Base-by-base conservation (phyloP, 352 stramenopile genomes). In the Phytophthora foliorum region DNA sequence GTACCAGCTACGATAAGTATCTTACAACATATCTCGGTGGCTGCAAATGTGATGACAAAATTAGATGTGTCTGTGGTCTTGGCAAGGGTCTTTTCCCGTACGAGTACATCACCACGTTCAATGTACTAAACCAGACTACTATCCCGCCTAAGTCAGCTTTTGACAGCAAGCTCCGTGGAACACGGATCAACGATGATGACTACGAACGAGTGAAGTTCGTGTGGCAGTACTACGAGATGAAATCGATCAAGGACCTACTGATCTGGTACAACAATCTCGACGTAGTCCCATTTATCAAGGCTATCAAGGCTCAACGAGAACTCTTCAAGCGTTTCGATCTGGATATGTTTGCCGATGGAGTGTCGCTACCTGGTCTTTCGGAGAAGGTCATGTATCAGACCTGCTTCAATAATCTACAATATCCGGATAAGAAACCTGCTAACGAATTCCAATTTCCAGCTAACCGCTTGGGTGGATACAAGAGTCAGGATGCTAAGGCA, bases 141-240 rank as follows among this genome's bases (percentile, higher is more conserved):
- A 19, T 76, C 1, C 69, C 69, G 24, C 59, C 68, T 39, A 54
- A 67, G 14, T 39, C 16, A 55, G 67, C 66, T 21, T 79, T 79
- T 31, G 56, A 79, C 44, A 58, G 29, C 14, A 73, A 56, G 7
- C 55, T 74, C 7, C 22, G 50, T 25, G 46, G 24, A 22, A 76
- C 45, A 32, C 38, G 44, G 10, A 71, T 71, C 48, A 67, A 14
- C 41, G n/a, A 69, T 53, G 55, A 71, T 44, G 72, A 80, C 4
- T 80, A 77, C 29, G 38, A 77, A 46, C 36, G 59, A 25, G 34
- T 78, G 21, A 49, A 72, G 38, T 80, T 71, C 8, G 75, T 70
- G 1, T 79, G 72, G 72, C 19, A 70, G 9, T 58, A 74, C 36
- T 70, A 79, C 62, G 31, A 59, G n/a, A 82, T 82, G 75, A 82